Percentiles rank a stretch among this genome's conserved stretches.
Conservation (phyloP, 2,329 filamentous ascomycete genomes). For the Fusarium redolens region DNA sequence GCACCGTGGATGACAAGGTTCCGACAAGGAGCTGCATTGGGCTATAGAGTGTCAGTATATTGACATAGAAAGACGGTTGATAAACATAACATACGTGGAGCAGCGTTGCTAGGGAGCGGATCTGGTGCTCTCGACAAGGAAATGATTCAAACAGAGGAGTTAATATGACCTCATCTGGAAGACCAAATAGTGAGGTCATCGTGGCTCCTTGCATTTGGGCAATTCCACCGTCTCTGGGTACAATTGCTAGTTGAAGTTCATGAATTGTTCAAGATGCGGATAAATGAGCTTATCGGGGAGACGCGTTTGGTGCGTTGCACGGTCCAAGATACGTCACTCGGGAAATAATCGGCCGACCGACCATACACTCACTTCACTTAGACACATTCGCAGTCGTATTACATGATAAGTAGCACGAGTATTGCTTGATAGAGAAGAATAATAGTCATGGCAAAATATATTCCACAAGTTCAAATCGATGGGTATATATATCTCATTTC, state of each 20-base stretch:
- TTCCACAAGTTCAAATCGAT: neutral
- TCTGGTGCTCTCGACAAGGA: slow-evolving; percentile 69
- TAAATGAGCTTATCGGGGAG: slow-evolving; percentile 23
- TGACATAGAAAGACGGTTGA: neutral
- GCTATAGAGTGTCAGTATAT: slow-evolving; percentile 54
- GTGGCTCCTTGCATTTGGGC: neutral
- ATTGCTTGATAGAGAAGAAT: neutral
- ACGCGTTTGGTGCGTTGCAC: slow-evolving; percentile 47
- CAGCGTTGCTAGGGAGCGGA: slow-evolving; percentile 67
- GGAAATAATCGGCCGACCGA: slow-evolving; percentile 39
- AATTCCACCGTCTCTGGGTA: neutral
- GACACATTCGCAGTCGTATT: no score
- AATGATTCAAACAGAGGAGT: slow-evolving; percentile 60
- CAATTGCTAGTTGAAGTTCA: slow-evolving; percentile 16
- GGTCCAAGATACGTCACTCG: slow-evolving; percentile 43
- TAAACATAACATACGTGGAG: slow-evolving; percentile 60
- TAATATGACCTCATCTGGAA: slow-evolving; percentile 64
- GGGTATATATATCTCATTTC: neutral
- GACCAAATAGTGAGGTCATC: slow-evolving; percentile 59
- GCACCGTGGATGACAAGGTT: slow-evolving; percentile 86
- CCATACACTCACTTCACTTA: neutral
- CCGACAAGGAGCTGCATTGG: slow-evolving; percentile 73
- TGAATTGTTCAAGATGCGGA: neutral
- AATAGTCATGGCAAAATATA: no score
- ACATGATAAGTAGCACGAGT: no score